Evolutionary conservation across 2,329 filamentous ascomycete species (phyloP).

Genomic region (Ascomycota sp.): DNA sequence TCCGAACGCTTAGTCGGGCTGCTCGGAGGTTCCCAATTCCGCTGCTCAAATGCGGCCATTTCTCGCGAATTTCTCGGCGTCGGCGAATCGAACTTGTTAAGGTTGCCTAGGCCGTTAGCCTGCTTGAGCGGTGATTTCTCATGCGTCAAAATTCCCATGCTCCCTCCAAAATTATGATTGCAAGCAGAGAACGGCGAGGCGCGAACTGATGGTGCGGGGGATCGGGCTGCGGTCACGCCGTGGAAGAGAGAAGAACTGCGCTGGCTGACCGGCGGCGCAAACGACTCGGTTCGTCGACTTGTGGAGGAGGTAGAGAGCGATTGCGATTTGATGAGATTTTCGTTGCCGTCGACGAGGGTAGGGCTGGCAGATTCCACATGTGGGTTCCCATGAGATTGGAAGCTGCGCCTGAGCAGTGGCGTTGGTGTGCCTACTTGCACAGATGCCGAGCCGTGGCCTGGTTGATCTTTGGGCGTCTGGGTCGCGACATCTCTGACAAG

Average conservation of each 20-base stretch:
- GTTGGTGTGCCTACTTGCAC: conserved; percentile 30
- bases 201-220: conserved; percentile 5
- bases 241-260: conserved; percentile 11
- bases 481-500: conserved; percentile 57
- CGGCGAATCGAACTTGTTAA: conserved; percentile 17
- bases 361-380: conserved; percentile 44
- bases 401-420: conserved; percentile 48
- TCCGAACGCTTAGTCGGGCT: conserved; percentile 19
- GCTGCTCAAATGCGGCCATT: conserved; percentile 36
- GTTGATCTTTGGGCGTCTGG: conserved; percentile 39
- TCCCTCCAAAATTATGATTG: conserved; percentile 36
- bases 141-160: conserved; percentile 58
- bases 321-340: conserved; percentile 17
- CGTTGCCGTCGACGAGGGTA: conserved; percentile 10
- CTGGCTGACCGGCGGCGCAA: conserved; percentile 10
- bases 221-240: conserved; percentile 13
- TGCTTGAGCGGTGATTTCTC: conserved; percentile 69
- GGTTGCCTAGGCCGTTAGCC: conserved; percentile 38
- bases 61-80: conserved; percentile 38
- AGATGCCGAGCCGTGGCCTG: conserved; percentile 18
- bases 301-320: conserved; percentile 20
- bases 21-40: conserved; percentile 13
- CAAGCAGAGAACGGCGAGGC: conserved; percentile 4
- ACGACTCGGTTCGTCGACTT: conserved; percentile 13
- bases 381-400: conserved; percentile 63